These are phyloP conservation scores for Nephelium lappaceum DNA, from an alignment of 345 rosid genomes.

Conservation along the genomic window DNA sequence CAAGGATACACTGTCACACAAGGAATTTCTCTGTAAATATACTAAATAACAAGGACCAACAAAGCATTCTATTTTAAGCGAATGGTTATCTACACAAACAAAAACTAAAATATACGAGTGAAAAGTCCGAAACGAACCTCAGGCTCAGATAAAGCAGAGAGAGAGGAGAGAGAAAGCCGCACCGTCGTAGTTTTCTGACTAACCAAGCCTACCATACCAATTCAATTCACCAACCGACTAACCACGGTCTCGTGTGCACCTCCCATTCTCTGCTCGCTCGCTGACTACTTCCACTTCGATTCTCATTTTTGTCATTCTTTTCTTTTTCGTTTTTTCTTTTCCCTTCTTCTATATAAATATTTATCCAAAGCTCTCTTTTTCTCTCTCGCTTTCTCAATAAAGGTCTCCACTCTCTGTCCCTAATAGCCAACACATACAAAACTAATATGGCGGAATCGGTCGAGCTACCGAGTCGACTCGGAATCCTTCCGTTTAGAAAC, in stretches of 20 bases:
- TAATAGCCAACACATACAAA: not conserved
- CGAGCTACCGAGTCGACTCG: conserved; percentile 90
- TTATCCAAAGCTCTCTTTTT: too few relatives aligned
- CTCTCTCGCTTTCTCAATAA: not conserved
- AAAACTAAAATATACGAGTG: too few relatives aligned
- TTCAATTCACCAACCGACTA: not conserved
- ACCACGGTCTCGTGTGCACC: not conserved
- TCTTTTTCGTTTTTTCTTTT: not conserved
- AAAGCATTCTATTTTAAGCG: not conserved
- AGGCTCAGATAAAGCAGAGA: not conserved
- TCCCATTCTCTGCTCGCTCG: not conserved
- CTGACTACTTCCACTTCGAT: too few relatives aligned
- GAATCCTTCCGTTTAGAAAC: conserved; percentile 95
- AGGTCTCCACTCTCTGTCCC: not conserved
- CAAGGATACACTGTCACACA: not conserved
- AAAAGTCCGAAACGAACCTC: not conserved
- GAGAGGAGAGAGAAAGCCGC: not conserved
- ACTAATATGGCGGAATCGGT: conserved; percentile 81
- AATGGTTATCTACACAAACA: not conserved
- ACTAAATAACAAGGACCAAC: not conserved
- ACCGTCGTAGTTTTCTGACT: not conserved
- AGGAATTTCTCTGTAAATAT: not conserved
- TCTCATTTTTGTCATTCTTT: too few relatives aligned
- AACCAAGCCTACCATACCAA: not conserved
- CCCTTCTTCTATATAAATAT: not conserved